Evolutionary conservation across 2,329 filamentous ascomycete species (phyloP).

Genomic region (Fusarium citri): DNA sequence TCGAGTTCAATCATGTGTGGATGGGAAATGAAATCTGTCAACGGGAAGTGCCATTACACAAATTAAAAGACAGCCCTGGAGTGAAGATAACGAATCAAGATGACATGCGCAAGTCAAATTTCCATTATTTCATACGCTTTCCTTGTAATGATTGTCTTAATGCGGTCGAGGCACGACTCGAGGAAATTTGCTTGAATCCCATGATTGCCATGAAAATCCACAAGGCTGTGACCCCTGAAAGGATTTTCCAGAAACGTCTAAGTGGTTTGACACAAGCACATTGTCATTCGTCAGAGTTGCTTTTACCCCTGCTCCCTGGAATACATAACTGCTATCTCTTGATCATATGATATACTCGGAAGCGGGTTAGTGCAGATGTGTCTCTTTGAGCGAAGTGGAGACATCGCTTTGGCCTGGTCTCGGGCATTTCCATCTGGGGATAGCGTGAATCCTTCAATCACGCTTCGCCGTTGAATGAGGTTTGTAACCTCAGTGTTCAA

Average conservation of each 20-base stretch:
- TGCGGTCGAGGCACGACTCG: not conserved
- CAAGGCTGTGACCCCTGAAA: conserved; percentile 3
- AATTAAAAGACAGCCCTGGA: not conserved
- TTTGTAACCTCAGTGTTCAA: not conserved
- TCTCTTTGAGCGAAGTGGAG: not conserved
- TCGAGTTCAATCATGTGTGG: too few species aligned
- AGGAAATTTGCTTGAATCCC: not conserved
- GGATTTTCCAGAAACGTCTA: not conserved
- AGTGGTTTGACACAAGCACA: not conserved
- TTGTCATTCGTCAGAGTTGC: not conserved
- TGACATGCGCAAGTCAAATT: not conserved
- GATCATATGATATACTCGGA: too few species aligned
- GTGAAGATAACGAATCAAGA: not conserved
- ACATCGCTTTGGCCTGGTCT: not conserved
- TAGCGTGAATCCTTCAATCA: conserved; percentile 2
- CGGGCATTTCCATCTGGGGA: conserved; percentile 1
- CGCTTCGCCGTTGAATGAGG: not conserved
- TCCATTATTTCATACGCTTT: not conserved
- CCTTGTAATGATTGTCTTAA: not conserved
- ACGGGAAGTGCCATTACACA: not conserved
- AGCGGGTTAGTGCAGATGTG: not conserved
- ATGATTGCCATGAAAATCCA: not conserved
- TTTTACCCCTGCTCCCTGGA: fast-evolving
- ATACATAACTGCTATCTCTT: not conserved
- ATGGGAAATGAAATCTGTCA: too few species aligned